Evolutionary conservation across 257 asterid species (phyloP), one percentile per base, ranked within the genome.

Genomic region (Ilex aquifolium): DNA sequence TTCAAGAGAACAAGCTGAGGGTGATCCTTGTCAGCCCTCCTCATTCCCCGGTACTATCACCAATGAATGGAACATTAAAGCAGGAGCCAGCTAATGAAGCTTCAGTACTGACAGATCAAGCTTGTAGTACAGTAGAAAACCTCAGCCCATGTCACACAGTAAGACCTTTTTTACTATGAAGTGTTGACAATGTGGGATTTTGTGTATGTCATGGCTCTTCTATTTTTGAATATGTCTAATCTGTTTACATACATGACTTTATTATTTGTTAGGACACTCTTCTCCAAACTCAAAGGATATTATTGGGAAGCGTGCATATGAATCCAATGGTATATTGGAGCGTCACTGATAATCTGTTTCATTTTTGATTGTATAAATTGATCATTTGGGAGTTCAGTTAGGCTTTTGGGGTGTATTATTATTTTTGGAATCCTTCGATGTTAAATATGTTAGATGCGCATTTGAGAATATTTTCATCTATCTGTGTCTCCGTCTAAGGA

Each of bases 1-100:
- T 80, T 32, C 79, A 72, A 77, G 83, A 80, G 69, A 76, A 61
- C 59, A 80, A 77, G 79, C 78, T 77, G 60, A 77, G 57, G 63
- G 86, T 80, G 68, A 30, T 75, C 64, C 73, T 77, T 66, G 54
- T 62, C 31, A 77, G 71, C 70, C 83, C 81, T 63, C 75, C 79
- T 49, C 57, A 61, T 57, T 74, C 83, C 0, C 79, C 81, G 49
- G 62, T 48, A 62, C 29, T 56, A 31, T 67, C 75, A 54, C 79
- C 83, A 54, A 32, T 60, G 64, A 72, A 69, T 72, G 75, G 70
- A 66, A 72, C 12, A 31, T 40, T 27, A 17, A 63, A 61, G 40
- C 72, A 61, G 29, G 56, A 53, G 30, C 59, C 75, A 57, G 61
- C 60, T 42, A 39, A 42, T 65, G 74, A 44, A 31, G 27, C 73